Evolutionary conservation across 2,329 filamentous ascomycete genomes (phyloP).

Genomic region (Malbranchea zuffiana): DNA sequence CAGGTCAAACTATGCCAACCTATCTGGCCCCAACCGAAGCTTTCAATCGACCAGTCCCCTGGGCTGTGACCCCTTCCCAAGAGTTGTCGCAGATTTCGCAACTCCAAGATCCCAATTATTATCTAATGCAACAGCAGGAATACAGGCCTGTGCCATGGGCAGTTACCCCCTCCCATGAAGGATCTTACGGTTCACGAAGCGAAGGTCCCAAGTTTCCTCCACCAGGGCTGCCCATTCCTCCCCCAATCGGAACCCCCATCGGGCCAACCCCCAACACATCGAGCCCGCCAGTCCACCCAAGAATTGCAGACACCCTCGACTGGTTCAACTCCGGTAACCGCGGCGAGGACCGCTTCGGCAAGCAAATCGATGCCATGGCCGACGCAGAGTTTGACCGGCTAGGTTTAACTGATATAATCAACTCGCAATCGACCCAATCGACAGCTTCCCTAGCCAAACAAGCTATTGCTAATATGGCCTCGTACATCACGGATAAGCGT

Average conservation of each 20-base stretch:
- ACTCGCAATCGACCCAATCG: neutral
- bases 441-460: conserved; percentile 2
- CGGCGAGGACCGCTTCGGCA: conserved; percentile 7
- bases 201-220: conserved; percentile 7
- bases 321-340: conserved; percentile 13
- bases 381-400: conserved; percentile 5
- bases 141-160: conserved; percentile 4
- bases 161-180: neutral
- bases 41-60: conserved; percentile 7
- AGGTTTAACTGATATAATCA: neutral
- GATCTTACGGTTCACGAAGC: neutral
- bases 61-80: conserved; percentile 2
- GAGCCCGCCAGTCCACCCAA: neutral
- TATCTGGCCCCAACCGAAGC: no score
- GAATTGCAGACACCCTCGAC: conserved; percentile 10
- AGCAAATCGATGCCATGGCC: conserved; percentile 9
- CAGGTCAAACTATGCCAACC: no score
- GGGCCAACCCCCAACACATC: neutral
- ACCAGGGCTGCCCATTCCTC: conserved; percentile 8
- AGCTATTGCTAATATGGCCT: conserved; percentile 13
- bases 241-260: neutral
- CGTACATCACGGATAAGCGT: conserved; percentile 8
- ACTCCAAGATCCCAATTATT: neutral
- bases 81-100: neutral
- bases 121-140: no score